Base-by-base conservation (phyloP, 148 eudicot genomes). In the Heliamphora exappendiculata region DNA sequence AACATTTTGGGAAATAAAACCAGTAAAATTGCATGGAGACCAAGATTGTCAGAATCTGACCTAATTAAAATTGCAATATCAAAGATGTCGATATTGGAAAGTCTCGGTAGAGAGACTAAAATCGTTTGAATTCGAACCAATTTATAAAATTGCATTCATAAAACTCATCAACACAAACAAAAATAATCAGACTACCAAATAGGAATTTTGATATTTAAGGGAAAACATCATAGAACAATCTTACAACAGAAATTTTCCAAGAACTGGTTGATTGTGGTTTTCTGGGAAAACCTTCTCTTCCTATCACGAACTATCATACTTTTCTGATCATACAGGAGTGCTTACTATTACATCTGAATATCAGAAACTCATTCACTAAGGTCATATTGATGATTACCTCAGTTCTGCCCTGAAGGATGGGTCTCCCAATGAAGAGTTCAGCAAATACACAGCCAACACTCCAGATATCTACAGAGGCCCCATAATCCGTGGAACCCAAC, bases 391-490 rank as follows among this genome's bases (percentile, higher is more conserved):
- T 29, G 49, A 45, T 39, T 37, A 85, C 87, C 87, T 85, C 87
- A 41, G 87, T 85, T 82, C 87, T 79, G 19, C 87, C 87, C 29
- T 76, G 79, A 14, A 85, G 67, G 44, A 85, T 44, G 55, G 87
- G 87, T 64, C 65, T 72, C 19, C 85, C 87, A 70, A 79, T 5
- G 50, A 82, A 63, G 54, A 85, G 80, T 57, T 85, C 87, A 26
- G 83, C 85, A 79, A 85, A 79, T 41, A 82, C 80, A 64, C 87
- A 85, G 19, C 87, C 87, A 9, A 79, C 78, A 64, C 87, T 85
- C 87, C 87, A 85, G 0, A 85, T 26, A 70, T 85, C 87, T 29
- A 85, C 81, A 24, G 77, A 63, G 37, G 76, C 75, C 50, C 82
- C 87, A 66, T 85, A 85, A 63, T 74, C 58, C 0, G 87, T 85